Evolutionary conservation across 257 asterid species (phyloP).

Genomic region (Gentiana straminea): DNA sequence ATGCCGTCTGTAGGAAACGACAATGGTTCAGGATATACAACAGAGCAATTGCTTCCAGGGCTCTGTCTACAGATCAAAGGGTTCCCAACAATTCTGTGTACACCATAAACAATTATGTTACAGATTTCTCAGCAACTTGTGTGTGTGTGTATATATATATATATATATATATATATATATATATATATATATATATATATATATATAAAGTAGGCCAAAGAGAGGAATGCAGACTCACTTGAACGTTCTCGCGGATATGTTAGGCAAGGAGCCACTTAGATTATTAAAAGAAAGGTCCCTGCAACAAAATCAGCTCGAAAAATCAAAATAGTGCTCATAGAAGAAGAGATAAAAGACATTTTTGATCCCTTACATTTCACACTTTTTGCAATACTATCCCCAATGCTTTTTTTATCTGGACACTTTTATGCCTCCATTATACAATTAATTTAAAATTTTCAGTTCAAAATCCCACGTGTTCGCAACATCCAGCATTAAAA

Average conservation of each 20-base stretch:
- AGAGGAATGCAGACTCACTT: slow-evolving; percentile 36
- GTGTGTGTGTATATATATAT: no score
- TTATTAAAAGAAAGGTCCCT: slow-evolving; percentile 76
- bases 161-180: no score
- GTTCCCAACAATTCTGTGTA: slow-evolving; percentile 67
- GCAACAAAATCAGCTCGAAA: slow-evolving; percentile 12
- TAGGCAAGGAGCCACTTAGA: slow-evolving; percentile 36
- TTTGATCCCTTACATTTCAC: no score
- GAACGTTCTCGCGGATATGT: slow-evolving; percentile 38
- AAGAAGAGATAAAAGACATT: neutral
- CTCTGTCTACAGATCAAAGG: slow-evolving; percentile 69
- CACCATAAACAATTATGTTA: slow-evolving; percentile 11
- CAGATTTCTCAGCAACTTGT: neutral
- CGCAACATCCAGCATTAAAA: no score
- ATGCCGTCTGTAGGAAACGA: slow-evolving; percentile 58
- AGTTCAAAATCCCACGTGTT: no score
- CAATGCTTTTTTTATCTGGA: no score
- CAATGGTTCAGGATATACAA: slow-evolving; percentile 67
- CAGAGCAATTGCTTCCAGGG: slow-evolving; percentile 63
- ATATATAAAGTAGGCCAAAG: neutral
- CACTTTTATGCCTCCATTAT: no score
- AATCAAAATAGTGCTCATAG: neutral
- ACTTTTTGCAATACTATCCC: no score
- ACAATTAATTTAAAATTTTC: no score
- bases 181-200: no score